Evolutionary conservation across 1,284 basidiomycete species (phyloP).

Genomic region (Sporisorium iseilematis-ciliati): DNA sequence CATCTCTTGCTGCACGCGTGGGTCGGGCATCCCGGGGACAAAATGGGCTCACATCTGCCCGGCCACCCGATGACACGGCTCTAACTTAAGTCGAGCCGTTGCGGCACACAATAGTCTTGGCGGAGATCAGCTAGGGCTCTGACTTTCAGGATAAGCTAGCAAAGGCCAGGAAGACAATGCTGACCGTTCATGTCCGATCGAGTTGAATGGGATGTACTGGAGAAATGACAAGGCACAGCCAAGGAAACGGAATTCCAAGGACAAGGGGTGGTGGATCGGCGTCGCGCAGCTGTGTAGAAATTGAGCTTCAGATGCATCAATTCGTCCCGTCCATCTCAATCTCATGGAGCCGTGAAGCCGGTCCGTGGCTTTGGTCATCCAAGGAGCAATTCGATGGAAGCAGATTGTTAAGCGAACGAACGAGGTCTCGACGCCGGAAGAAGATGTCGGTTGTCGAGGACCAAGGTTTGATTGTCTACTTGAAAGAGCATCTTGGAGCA

Average conservation of each 20-base stretch:
- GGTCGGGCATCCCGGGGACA: neutral
- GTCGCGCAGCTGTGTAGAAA: slow-evolving; percentile 6
- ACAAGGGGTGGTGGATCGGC: slow-evolving; percentile 28
- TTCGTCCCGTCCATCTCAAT: neutral
- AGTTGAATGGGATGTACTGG: neutral
- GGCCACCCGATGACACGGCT: too few species aligned
- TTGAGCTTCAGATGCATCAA: neutral
- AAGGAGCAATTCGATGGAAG: neutral
- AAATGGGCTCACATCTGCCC: neutral
- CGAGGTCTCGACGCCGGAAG: slow-evolving; percentile 5
- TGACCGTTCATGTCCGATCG: slow-evolving; percentile 9
- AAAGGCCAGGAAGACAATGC: neutral
- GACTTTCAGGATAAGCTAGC: neutral
- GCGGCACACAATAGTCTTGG: neutral
- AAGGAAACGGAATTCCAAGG: slow-evolving; percentile 34
- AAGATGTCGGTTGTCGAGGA: neutral
- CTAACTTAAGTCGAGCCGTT: too few species aligned
- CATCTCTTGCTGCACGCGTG: neutral
- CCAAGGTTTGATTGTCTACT: neutral
- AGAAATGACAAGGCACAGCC: slow-evolving; percentile 11
- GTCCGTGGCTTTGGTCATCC: too few species aligned
- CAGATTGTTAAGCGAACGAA: neutral
- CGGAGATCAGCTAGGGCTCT: neutral
- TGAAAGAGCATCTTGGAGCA: too few species aligned
- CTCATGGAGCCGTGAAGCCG: neutral